Evolutionary conservation across 1,139 yeast species (phyloP), one percentile per base, ranked within the genome.

Genomic region (Scheffersomyces titani): DNA sequence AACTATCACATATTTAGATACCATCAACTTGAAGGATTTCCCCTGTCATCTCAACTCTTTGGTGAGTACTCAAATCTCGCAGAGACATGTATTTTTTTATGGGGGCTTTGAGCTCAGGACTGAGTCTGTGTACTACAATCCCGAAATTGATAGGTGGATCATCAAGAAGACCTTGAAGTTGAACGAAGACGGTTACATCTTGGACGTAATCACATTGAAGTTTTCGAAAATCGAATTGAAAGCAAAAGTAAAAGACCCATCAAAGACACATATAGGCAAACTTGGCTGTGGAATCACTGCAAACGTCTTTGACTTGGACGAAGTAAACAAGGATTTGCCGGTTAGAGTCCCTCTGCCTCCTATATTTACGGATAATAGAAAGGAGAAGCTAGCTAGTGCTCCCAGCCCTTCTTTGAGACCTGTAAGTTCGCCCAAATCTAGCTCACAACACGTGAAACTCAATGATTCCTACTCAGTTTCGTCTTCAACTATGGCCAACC

Each of bases 51-150:
- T 77, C 40, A 67, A 69, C 59, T 63, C 69, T n/a, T 65, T 76
- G 66, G 54, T 65, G 1, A 66, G 73, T 46, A 68, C 78, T 9
- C 68, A 66, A 50, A 70, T 80, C 11, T 73, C 82, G 0, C 66
- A 70, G 13, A 63, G 70, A 21, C 82, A 79, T 59, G 67, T 74
- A 13, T 78, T 80, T 60, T 75, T 75, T 57, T 77, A 70, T 57
- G 84, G 83, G 5, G 84, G 84, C 3, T 80, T 76, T 62, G 66
- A 64, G 57, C 59, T 80, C 22, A 60, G 61, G 21, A 65, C 66
- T 30, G 69, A 66, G 36, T 63, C 70, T 0, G 73, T 71, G 1
- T 57, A 60, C 3, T 70, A 73, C 55, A 56, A 65, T 20, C 57
- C 67, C 3, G 65, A 67, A 1, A 53, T 65, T 4, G 76, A 74